Evolutionary conservation across 768 basidiomycete genomes (phyloP).

Genomic region (Boletus bicolor): DNA sequence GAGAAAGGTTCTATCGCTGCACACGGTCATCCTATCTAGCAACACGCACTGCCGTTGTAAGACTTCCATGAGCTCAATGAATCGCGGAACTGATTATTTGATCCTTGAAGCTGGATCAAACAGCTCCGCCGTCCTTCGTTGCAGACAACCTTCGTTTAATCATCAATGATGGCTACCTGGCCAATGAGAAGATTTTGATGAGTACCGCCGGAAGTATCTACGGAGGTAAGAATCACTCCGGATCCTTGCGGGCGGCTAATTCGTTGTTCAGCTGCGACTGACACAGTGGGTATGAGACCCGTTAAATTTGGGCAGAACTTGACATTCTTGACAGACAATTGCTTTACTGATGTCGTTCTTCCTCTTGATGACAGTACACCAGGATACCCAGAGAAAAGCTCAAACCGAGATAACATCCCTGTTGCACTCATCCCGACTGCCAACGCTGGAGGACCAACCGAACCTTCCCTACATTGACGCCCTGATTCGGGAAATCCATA

Average conservation of each 20-base stretch:
- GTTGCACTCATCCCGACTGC: slow-evolving; percentile 21
- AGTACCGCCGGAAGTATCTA: slow-evolving; percentile 7
- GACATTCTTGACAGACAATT: slow-evolving; percentile 1
- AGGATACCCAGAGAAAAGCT: slow-evolving; percentile 24
- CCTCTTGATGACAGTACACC: slow-evolving; percentile 16
- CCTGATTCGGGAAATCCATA: slow-evolving; percentile 21
- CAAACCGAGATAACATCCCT: slow-evolving; percentile 25
- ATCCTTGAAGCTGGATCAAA: slow-evolving; percentile 1
- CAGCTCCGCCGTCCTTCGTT: slow-evolving; percentile 3
- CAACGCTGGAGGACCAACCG: slow-evolving; percentile 24
- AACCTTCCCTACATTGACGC: slow-evolving; percentile 28
- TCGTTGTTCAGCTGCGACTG: slow-evolving; percentile 5
- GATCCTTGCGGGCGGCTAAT: background rate
- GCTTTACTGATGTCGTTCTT: slow-evolving; percentile 10
- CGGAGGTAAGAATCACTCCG: background rate
- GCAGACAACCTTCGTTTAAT: slow-evolving; percentile 1
- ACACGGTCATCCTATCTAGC: slow-evolving; percentile 7
- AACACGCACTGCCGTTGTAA: slow-evolving; percentile 6
- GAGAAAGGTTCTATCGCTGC: slow-evolving; percentile 7
- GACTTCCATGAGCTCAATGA: background rate
- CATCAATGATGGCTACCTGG: background rate
- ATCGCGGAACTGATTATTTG: background rate
- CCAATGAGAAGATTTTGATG: slow-evolving; percentile 1
- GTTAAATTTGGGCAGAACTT: background rate
- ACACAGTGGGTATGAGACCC: slow-evolving; percentile 3